Percentiles rank a stretch among this genome's conserved stretches.
phyloP scores from a whole-genome alignment of 495 filamentous ascomycete species.

The Penicillium pulvis region DNA sequence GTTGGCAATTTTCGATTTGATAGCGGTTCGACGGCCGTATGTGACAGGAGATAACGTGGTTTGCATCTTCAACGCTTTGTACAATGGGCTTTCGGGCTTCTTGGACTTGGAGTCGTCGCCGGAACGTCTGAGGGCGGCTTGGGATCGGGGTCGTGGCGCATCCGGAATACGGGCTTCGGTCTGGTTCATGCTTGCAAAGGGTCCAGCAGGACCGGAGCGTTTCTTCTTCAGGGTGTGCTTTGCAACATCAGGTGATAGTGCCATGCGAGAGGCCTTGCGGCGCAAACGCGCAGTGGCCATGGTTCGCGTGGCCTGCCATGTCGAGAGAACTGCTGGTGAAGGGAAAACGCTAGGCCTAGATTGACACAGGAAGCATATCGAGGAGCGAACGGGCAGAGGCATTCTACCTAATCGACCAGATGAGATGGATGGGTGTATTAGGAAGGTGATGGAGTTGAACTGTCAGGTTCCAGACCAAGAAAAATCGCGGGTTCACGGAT shows the following conservation, averaged over 20 bases:
- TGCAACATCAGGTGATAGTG: conserved; percentile 73
- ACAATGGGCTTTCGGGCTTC: conserved; percentile 53
- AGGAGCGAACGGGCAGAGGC: conserved; percentile 35
- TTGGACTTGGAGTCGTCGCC: conserved; percentile 33
- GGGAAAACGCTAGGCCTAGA: conserved; percentile 27
- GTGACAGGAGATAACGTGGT: conserved; percentile 70
- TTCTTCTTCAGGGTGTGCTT: conserved; percentile 48
- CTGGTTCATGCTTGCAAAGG: conserved; percentile 79
- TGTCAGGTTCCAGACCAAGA: conserved; percentile 9
- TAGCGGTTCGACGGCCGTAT: conserved; percentile 66
- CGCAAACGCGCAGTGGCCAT: conserved; percentile 43
- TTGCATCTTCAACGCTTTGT: conserved; percentile 96
- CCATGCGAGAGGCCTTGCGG: conserved; percentile 69
- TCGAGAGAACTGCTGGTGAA: conserved; percentile 17
- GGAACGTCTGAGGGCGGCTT: conserved; percentile 42
- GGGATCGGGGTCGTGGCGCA: conserved; percentile 37
- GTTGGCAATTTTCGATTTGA: conserved; percentile 69
- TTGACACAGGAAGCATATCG: conserved; percentile 45
- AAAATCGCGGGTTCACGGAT: conserved; percentile 26
- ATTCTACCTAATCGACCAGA: conserved; percentile 31
- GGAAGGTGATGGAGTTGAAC: neutral
- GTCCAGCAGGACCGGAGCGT: conserved; percentile 52
- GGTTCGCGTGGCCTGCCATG: conserved; percentile 41
- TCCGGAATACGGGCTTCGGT: conserved; percentile 62
- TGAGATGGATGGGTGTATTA: conserved; percentile 8